Evolutionary conservation across 1,284 basidiomycete species (phyloP).

Genomic region (Agroathelia rolfsii): DNA sequence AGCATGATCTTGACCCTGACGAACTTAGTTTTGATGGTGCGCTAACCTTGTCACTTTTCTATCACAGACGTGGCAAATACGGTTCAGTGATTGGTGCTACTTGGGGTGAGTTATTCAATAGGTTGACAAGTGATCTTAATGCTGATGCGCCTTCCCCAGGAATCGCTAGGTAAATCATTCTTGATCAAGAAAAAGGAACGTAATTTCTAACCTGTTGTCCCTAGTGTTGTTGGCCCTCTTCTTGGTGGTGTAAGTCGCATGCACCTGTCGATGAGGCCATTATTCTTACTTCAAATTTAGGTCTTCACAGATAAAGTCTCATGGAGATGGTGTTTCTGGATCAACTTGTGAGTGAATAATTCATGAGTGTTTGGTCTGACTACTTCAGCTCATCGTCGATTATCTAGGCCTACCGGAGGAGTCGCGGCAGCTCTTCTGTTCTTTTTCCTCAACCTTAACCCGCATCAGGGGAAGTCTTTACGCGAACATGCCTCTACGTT

Average conservation of each 20-base stretch:
- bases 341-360: slow-evolving; percentile 45
- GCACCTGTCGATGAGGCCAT: not conserved
- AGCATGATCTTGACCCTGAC: slow-evolving; percentile 16
- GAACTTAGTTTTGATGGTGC: not conserved
- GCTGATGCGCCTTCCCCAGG: not conserved
- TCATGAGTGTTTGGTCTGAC: not conserved
- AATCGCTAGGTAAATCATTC: too few relatives aligned
- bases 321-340: slow-evolving; percentile 76
- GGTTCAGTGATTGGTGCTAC: slow-evolving; percentile 66
- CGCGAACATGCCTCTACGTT: slow-evolving; percentile 56
- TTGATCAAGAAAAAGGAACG: too few relatives aligned
- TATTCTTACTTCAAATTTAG: slow-evolving; percentile 20
- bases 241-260: slow-evolving; percentile 51
- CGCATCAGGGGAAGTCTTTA: slow-evolving; percentile 48
- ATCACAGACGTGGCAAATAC: slow-evolving; percentile 60
- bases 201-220: slow-evolving; percentile 5
- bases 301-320: slow-evolving; percentile 61
- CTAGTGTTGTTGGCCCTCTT: slow-evolving; percentile 66
- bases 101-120: slow-evolving; percentile 71
- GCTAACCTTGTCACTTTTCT: slow-evolving; percentile 4
- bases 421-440: slow-evolving; percentile 64
- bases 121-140: slow-evolving; percentile 1
- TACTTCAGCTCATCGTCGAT: slow-evolving; percentile 6
- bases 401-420: slow-evolving; percentile 60
- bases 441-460: slow-evolving; percentile 79